Base-by-base conservation (phyloP, 2,329 filamentous ascomycete genomes). In the Rachicladosporium sp. region DNA sequence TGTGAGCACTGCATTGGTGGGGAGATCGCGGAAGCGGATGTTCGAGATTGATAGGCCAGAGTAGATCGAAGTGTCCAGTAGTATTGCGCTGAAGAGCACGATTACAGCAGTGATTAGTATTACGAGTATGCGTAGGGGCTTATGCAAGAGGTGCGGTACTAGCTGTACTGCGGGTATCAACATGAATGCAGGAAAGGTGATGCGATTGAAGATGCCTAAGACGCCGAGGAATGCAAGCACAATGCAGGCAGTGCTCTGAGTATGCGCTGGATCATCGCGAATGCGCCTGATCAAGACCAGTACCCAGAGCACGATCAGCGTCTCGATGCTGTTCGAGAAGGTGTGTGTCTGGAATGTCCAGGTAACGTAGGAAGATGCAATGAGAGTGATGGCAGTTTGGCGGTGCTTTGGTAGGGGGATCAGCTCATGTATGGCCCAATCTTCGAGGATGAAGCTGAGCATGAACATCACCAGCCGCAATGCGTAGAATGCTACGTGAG, bases 271-370 rank as follows among this genome's bases (percentile, higher is more conserved):
- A 54, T 81, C 77, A 49, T 81, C 78, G 34, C 82, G 70, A 50
- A 96, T 91, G 57, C 89, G 80, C 61, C 84, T 78, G 45, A 95
- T 88, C 59, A 98, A 66, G 35, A 96, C 88, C 60, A 98, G 65
- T 55, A 83, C 88, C 91, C 91, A 98, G 39, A 85, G 76, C 37
- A 98, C 87, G 37, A 89, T 73, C 51, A 98, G 68, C 2, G 91
- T 96, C 67, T 98, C 91, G 49, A 96, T 74, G 45, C 89, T 93
- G 64, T 98, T 98, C 46, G 89, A 96, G 61, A 98, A 96, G 9
- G 91, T 96, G 63, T 98, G 91, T 11, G 86, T 91, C 64, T 98
- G 91, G 65, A 89, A 94, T 33, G 89, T 95, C 89, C 91, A 98
- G 35, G 91, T 98, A 51, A 95, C 89, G 64, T 96, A 98, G 19